Conservation (phyloP, 768 basidiomycete genomes). For the Auricularia auricula-judae region DNA sequence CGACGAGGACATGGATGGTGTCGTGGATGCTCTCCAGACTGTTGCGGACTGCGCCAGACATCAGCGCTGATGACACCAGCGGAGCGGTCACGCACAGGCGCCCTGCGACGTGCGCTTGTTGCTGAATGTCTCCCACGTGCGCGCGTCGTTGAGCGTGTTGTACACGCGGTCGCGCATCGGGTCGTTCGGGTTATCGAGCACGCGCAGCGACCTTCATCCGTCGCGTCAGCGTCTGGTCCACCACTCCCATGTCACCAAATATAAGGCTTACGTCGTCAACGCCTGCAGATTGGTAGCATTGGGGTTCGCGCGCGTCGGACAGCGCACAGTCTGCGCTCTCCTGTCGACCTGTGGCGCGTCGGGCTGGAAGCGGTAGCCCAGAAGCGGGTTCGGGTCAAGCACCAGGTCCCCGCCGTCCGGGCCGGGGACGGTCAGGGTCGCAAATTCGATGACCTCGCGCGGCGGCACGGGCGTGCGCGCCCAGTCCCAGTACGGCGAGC, state of each 20-base stretch:
- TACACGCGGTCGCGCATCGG: slow-evolving; percentile 15
- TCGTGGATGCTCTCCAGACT: slow-evolving; percentile 39
- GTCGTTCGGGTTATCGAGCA: not conserved
- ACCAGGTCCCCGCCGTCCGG: slow-evolving; percentile 18
- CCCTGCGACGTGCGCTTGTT: slow-evolving; percentile 15
- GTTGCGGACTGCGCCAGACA: slow-evolving; percentile 4
- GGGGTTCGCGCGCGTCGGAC: not conserved
- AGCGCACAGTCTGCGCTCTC: not conserved
- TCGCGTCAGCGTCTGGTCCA: not conserved
- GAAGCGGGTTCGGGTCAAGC: slow-evolving; percentile 24
- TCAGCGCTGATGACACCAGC: not conserved
- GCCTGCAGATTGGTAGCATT: not conserved
- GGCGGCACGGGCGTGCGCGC: slow-evolving; percentile 29
- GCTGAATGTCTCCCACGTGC: slow-evolving; percentile 35
- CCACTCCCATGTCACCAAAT: not conserved
- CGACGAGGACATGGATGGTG: slow-evolving; percentile 28
- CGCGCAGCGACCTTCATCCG: not conserved
- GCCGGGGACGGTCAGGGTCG: slow-evolving; percentile 23
- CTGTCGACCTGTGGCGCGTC: slow-evolving; percentile 10
- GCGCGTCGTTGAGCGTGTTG: slow-evolving; percentile 26
- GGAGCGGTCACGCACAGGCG: not conserved
- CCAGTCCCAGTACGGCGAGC: slow-evolving; percentile 45
- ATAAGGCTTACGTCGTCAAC: not conserved
- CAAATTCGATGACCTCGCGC: slow-evolving; percentile 25
- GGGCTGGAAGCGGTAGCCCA: slow-evolving; percentile 25